Conservation (phyloP, 345 rosid species). For the Turnera subulata region DNA sequence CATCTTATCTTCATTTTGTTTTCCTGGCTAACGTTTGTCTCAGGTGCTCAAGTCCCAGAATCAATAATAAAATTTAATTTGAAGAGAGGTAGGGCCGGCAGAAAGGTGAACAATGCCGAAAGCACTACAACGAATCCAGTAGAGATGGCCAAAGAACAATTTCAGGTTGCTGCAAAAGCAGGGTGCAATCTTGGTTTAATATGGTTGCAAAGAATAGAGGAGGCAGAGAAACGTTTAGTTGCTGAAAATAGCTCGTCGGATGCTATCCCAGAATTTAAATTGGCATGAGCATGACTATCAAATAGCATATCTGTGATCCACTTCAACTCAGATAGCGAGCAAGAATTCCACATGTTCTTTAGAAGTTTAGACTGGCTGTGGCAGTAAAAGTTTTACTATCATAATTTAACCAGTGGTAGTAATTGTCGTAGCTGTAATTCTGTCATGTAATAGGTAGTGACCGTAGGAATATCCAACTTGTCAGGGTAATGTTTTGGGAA, state of each 20-base stretch:
- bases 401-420: too few species aligned
- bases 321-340: too few species aligned
- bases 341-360: too few species aligned
- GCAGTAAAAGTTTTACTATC: too few species aligned
- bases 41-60: conserved; percentile 82
- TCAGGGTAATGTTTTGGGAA: too few species aligned
- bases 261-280: not conserved
- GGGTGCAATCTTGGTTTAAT: conserved; percentile 70
- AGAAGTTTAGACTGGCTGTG: too few species aligned
- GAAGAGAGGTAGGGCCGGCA: conserved; percentile 36
- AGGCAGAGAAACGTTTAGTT: conserved; percentile 63
- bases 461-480: too few species aligned
- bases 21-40: not conserved
- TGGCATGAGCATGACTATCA: not conserved
- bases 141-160: conserved; percentile 71
- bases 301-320: too few species aligned
- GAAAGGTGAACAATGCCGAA: conserved; percentile 31
- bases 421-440: too few species aligned
- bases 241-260: conserved; percentile 12
- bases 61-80: conserved; percentile 33
- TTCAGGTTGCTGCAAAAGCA: conserved; percentile 67
- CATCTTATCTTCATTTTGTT: not conserved
- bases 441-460: too few species aligned
- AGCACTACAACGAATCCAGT: conserved; percentile 29
- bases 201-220: conserved; percentile 77